These are phyloP conservation scores for Verticillium isaacii DNA, from an alignment of 2,329 filamentous ascomycete species.

Conservation along the genomic window DNA sequence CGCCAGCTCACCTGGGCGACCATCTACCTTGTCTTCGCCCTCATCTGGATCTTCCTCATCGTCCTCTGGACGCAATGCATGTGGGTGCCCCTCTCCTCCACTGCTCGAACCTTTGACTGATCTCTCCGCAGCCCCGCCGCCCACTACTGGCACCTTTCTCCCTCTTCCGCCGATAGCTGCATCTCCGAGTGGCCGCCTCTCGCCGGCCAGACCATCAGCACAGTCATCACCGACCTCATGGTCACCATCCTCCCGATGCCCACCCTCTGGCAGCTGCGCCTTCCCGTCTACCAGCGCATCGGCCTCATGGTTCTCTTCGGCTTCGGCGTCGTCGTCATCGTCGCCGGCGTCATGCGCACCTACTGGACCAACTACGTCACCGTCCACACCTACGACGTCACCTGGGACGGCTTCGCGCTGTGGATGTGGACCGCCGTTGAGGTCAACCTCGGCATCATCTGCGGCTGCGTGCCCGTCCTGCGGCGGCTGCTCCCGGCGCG, in stretches of 20 bases:
- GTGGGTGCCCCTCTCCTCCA: slow-evolving; percentile 14
- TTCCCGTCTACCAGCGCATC: slow-evolving; percentile 27
- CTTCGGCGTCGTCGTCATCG: slow-evolving; percentile 29
- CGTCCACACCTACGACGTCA: slow-evolving; percentile 30
- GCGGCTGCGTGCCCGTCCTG: slow-evolving; percentile 31
- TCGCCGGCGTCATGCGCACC: slow-evolving; percentile 28
- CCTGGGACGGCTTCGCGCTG: slow-evolving; percentile 33
- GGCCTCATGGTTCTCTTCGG: slow-evolving; percentile 30
- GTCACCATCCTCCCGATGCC: slow-evolving; percentile 32
- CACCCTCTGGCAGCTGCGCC: slow-evolving; percentile 23
- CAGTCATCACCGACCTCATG: slow-evolving; percentile 25
- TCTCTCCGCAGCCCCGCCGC: slow-evolving; percentile 10
- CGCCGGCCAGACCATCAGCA: slow-evolving; percentile 24
- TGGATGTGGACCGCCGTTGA: slow-evolving; percentile 39
- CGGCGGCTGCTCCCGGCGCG: slow-evolving; percentile 13
- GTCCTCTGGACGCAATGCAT: slow-evolving; percentile 31
- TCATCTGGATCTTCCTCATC: slow-evolving; percentile 25
- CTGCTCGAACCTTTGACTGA: neutral
- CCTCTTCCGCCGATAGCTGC: slow-evolving; percentile 16
- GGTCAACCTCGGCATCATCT: slow-evolving; percentile 35
- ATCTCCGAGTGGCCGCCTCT: slow-evolving; percentile 21
- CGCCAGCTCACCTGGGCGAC: slow-evolving; percentile 22
- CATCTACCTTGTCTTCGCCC: slow-evolving; percentile 20
- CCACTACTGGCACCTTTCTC: slow-evolving; percentile 21
- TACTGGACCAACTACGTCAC: slow-evolving; percentile 30